Percentiles rank a stretch among this genome's conserved stretches.
Evolutionary conservation across 2,329 filamentous ascomycete species (phyloP).

Genomic region (Penicillium sp.): DNA sequence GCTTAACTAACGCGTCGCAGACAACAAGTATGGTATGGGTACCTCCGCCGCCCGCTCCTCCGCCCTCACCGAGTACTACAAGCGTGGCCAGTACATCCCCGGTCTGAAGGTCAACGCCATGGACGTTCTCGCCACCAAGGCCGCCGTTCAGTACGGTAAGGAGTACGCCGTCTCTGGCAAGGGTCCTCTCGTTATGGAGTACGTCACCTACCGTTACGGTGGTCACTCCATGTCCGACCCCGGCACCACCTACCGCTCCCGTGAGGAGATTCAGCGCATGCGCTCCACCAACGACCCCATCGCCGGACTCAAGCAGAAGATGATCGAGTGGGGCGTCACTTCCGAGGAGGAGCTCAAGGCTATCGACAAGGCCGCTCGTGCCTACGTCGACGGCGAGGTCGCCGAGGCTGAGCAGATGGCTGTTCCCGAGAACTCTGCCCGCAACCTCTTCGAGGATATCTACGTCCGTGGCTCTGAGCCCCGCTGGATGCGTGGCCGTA

Average conservation of each 20-base stretch:
- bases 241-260: constrained; percentile 97
- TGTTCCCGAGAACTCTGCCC: constrained; percentile 70
- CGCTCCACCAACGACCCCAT: constrained; percentile 98
- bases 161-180: constrained; percentile 79
- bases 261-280: constrained; percentile 99
- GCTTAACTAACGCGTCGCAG: constrained; percentile 45
- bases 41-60: constrained; percentile 92
- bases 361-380: constrained; percentile 90
- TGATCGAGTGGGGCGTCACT: constrained; percentile 90
- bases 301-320: constrained; percentile 95
- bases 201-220: constrained; percentile 98
- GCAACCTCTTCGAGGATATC: constrained; percentile 94
- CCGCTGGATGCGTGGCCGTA: constrained; percentile 80
- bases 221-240: constrained; percentile 99
- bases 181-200: constrained; percentile 94
- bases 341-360: constrained; percentile 93
- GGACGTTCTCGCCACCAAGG: constrained; percentile 97
- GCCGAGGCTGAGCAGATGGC: constrained; percentile 86
- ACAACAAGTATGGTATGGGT: constrained; percentile 99
- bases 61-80: constrained; percentile 98
- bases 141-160: constrained; percentile 90
- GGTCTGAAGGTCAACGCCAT: constrained; percentile 99
- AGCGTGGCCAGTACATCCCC: constrained; percentile 99
- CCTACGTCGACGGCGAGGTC: constrained; percentile 84
- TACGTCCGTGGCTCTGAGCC: constrained; percentile 89